A percentile compares a stretch with the other conserved stretches of the same genome.
Conservation (phyloP, 768 basidiomycete species). For the Serendipita sp. region DNA sequence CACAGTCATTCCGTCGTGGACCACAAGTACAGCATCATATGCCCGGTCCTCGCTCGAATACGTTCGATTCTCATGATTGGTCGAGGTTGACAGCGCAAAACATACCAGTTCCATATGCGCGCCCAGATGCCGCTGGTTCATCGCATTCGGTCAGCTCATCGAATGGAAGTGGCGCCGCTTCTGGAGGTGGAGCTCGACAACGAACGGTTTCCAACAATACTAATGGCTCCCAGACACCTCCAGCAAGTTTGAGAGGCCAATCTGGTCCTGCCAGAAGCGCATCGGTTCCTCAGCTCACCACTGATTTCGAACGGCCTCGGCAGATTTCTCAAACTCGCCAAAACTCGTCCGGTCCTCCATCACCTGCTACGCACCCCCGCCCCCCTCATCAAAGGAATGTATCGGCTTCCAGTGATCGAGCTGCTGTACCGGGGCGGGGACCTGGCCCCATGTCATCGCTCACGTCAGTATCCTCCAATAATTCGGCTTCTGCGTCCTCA, state of each 20-base stretch:
- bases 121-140: slow-evolving; percentile 65
- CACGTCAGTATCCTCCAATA: slow-evolving; percentile 11
- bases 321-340: slow-evolving; percentile 7
- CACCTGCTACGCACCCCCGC: slow-evolving; percentile 4
- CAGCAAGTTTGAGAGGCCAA: slow-evolving; percentile 18
- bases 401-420: slow-evolving; percentile 9
- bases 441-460: slow-evolving; percentile 12
- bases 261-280: slow-evolving; percentile 14
- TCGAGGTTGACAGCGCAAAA: slow-evolving; percentile 22
- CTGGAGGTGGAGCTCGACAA: slow-evolving; percentile 33
- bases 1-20: slow-evolving; percentile 6
- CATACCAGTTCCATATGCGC: slow-evolving; percentile 61
- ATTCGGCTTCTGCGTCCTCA: slow-evolving; percentile 27
- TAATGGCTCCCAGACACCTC: slow-evolving; percentile 1
- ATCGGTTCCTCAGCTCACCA: slow-evolving; percentile 5
- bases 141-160: slow-evolving; percentile 60
- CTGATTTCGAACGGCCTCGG: slow-evolving; percentile 13
- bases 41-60: slow-evolving; percentile 16
- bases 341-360: slow-evolving; percentile 4
- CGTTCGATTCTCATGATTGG: slow-evolving; percentile 13
- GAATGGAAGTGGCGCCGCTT: slow-evolving; percentile 18
- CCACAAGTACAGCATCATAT: background rate
- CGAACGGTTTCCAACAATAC: slow-evolving; percentile 30
- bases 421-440: slow-evolving; percentile 1
- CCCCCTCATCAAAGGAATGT: slow-evolving; percentile 13